Conservation (phyloP, 179 eudicot genomes). For the Beta macrorhiza region DNA sequence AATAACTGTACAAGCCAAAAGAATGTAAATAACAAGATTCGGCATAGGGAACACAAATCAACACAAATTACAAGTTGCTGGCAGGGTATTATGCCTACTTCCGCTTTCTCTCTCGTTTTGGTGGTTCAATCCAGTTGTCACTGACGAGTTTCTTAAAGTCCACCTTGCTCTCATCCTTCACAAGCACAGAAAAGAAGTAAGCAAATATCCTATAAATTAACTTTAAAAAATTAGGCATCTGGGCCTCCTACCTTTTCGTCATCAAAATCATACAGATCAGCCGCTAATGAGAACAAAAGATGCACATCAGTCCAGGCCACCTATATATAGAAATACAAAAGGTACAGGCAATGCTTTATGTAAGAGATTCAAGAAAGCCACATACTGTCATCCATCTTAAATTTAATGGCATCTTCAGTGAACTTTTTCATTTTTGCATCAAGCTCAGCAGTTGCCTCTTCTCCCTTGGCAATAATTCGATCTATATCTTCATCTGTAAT, state of each 20-base stretch:
- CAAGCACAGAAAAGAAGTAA: slow-evolving; percentile 5
- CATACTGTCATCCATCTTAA: slow-evolving; percentile 98
- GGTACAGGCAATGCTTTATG: not conserved
- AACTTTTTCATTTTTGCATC: slow-evolving; percentile 99
- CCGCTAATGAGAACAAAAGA: slow-evolving; percentile 53
- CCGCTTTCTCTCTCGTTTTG: slow-evolving; percentile 96
- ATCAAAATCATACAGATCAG: slow-evolving; percentile 89
- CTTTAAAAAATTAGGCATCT: not conserved
- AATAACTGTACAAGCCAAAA: slow-evolving; percentile 53
- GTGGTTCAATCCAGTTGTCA: slow-evolving; percentile 95
- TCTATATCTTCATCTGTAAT: slow-evolving; percentile 97
- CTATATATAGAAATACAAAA: not conserved
- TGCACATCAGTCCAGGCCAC: slow-evolving; percentile 13
- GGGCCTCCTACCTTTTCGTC: slow-evolving; percentile 65
- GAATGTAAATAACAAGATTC: not conserved
- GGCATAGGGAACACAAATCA: not conserved
- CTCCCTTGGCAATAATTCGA: slow-evolving; percentile 98
- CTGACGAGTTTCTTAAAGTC: slow-evolving; percentile 91
- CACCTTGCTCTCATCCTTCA: slow-evolving; percentile 77
- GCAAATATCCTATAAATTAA: not conserved
- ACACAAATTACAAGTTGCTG: not conserved
- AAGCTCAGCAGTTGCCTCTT: slow-evolving; percentile 98
- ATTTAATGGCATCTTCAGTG: slow-evolving; percentile 96
- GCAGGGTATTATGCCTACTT: slow-evolving; percentile 50
- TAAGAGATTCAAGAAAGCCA: slow-evolving; percentile 7